Evolutionary conservation across 208 protist genomes (phyloP).

Genomic region (Acanthamoeba castellanii): DNA sequence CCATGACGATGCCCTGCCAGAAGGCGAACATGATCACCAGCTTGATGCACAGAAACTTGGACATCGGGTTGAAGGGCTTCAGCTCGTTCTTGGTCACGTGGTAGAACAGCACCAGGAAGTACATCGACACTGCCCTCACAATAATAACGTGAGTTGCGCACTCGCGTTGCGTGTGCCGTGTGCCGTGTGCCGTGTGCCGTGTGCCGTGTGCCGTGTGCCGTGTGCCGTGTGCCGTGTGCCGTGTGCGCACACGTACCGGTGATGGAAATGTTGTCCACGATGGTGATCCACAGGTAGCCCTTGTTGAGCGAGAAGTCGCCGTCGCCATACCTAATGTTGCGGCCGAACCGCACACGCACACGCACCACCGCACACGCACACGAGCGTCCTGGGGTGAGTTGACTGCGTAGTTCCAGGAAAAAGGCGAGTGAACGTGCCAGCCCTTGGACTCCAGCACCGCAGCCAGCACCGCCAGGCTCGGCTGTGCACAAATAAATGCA

Average conservation of each 20-base stretch:
- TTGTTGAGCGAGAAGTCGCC: constrained; percentile 87
- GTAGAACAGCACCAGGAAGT: constrained; percentile 95
- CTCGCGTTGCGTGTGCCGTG: too few species aligned
- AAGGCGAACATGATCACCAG: constrained; percentile 95
- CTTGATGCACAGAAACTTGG: constrained; percentile 96
- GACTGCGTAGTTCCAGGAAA: too few species aligned
- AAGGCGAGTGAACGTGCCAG: not conserved
- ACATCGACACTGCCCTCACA: constrained; percentile 89
- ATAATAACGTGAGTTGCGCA: not conserved
- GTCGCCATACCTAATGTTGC: constrained; percentile 78
- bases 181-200: too few species aligned
- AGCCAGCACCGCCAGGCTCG: constrained; percentile 23
- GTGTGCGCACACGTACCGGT: constrained; percentile 70
- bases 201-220: not conserved
- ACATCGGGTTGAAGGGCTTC: constrained; percentile 92
- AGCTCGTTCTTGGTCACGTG: constrained; percentile 93
- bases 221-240: not conserved
- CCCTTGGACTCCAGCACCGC: constrained; percentile 26
- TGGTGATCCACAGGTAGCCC: constrained; percentile 93
- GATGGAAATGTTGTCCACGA: constrained; percentile 95
- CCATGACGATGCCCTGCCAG: constrained; percentile 94
- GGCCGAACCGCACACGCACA: too few species aligned
- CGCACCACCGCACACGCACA: too few species aligned
- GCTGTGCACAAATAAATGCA: not conserved
- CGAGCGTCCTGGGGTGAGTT: too few species aligned